phyloP scores from a whole-genome alignment of 495 filamentous ascomycete genomes.

The Hypoxylon cercidicola region DNA sequence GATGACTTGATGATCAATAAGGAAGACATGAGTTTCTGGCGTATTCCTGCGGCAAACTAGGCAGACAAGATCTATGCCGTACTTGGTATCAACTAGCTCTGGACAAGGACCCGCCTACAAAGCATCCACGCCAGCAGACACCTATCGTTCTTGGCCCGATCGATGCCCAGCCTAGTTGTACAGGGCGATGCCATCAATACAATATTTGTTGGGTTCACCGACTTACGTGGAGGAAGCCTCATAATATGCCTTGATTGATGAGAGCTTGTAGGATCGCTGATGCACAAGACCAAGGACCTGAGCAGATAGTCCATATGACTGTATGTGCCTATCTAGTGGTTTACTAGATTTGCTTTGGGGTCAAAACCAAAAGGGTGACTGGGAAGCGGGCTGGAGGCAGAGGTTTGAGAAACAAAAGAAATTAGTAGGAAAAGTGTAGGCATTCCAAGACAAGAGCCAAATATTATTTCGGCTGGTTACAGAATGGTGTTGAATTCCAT shows the following conservation, averaged over 20 bases:
- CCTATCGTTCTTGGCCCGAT: slow-evolving; percentile 23
- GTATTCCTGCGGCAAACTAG: slow-evolving; percentile 4
- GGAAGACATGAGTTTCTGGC: neutral
- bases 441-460: neutral
- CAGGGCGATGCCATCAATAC: neutral
- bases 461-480: neutral
- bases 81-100: slow-evolving; percentile 7
- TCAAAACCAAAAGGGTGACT: neutral
- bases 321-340: neutral
- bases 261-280: slow-evolving; percentile 9
- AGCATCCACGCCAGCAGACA: slow-evolving; percentile 3
- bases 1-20: slow-evolving; percentile 8
- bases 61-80: slow-evolving; percentile 1
- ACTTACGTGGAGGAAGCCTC: slow-evolving; percentile 13
- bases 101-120: slow-evolving; percentile 1
- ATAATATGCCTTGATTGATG: neutral
- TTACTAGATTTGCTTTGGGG: neutral
- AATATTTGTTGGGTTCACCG: slow-evolving; percentile 17
- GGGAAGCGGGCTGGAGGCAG: neutral
- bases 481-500: neutral
- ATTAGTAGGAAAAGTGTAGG: neutral
- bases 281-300: neutral
- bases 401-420: neutral
- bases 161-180: slow-evolving; percentile 22
- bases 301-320: neutral